A percentile compares a stretch with the other conserved stretches of the same genome.
These are phyloP conservation scores for Entonaema liquescens DNA, from an alignment of 495 filamentous ascomycete species.

Conservation along the genomic window DNA sequence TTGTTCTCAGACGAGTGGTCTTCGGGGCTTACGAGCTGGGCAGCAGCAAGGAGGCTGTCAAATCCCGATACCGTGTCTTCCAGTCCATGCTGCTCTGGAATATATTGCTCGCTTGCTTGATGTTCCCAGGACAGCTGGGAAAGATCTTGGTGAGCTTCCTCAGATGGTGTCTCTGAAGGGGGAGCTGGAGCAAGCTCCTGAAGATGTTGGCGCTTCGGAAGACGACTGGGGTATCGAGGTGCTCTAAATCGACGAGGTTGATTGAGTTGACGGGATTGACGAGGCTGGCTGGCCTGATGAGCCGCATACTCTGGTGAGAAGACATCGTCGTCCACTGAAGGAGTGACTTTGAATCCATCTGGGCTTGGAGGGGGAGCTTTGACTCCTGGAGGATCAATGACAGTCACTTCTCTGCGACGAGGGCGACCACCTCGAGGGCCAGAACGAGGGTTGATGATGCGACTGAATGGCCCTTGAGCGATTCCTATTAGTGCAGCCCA, in stretches of 20 bases:
- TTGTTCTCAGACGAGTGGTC: not conserved
- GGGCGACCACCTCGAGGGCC: constrained; percentile 4
- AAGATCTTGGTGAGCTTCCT: not conserved
- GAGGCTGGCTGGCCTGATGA: not conserved
- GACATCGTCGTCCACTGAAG: not conserved
- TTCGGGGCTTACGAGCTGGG: not conserved
- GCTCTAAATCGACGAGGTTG: not conserved
- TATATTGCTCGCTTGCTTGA: not conserved
- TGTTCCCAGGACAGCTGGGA: not conserved
- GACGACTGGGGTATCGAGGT: not conserved
- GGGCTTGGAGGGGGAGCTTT: not conserved
- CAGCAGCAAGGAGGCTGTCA: not conserved
- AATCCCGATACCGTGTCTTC: not conserved
- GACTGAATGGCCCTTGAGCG: constrained; percentile 3
- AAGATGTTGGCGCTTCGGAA: not conserved
- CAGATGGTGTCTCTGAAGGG: not conserved
- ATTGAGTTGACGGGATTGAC: not conserved
- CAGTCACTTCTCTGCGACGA: not conserved
- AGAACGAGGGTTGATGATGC: constrained; percentile 6
- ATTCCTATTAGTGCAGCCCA: not conserved
- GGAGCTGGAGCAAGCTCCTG: not conserved
- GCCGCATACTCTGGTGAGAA: not conserved
- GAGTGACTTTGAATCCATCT: not conserved
- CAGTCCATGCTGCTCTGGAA: not conserved
- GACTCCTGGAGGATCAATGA: not conserved